Percentiles rank a stretch among this genome's conserved stretches.
Evolutionary conservation across 2,329 filamentous ascomycete genomes (phyloP).

Genomic region (Aureobasidium sp.): DNA sequence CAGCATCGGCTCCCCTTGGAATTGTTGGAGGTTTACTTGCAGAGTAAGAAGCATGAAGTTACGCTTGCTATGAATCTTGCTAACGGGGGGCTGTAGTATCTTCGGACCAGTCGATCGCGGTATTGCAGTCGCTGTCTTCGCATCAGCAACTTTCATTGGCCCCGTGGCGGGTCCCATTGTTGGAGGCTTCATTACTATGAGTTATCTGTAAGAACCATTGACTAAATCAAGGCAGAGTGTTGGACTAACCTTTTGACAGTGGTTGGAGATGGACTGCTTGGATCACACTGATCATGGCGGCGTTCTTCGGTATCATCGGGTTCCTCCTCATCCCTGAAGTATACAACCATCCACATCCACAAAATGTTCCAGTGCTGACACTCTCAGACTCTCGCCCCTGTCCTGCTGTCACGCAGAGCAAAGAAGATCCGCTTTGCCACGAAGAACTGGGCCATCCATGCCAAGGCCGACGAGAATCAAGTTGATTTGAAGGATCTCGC

Average conservation of each 20-base stretch:
- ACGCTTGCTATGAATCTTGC: conserved; percentile 7
- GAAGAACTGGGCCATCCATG: conserved; percentile 61
- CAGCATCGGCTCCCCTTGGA: conserved; percentile 40
- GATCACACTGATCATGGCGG: conserved; percentile 43
- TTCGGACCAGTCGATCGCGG: conserved; percentile 39
- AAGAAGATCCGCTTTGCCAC: conserved; percentile 50
- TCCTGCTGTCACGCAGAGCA: conserved; percentile 54
- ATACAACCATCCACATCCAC: conserved; percentile 19
- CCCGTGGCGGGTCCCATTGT: conserved; percentile 41
- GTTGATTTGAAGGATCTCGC: conserved; percentile 47
- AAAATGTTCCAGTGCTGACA: not conserved
- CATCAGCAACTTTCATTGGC: conserved; percentile 35
- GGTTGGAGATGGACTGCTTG: conserved; percentile 52
- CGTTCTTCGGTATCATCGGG: conserved; percentile 34
- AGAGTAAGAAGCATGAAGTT: conserved; percentile 10
- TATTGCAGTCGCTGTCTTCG: conserved; percentile 38
- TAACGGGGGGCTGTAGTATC: not conserved
- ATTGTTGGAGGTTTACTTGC: conserved; percentile 34
- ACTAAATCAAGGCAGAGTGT: not conserved
- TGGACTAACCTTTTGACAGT: conserved; percentile 22
- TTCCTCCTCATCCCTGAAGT: conserved; percentile 43
- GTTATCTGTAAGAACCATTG: not conserved
- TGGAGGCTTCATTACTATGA: conserved; percentile 38
- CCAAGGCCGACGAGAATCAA: conserved; percentile 62
- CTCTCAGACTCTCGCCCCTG: conserved; percentile 43